Conservation (phyloP, 1,284 basidiomycete species). For the Rhodotorula sp. region DNA sequence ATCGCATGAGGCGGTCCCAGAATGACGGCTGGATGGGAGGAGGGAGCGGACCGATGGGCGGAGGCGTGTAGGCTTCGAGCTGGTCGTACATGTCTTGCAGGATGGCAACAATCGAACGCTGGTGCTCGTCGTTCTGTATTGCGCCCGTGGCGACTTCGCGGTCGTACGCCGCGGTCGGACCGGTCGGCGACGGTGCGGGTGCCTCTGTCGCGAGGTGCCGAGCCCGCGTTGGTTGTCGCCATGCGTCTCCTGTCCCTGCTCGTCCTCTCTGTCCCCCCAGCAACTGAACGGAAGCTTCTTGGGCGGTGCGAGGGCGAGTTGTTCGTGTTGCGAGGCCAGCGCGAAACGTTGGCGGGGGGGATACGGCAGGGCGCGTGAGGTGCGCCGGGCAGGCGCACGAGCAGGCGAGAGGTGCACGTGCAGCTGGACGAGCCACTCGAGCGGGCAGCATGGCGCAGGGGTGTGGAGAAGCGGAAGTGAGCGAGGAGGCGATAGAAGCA, state of each 20-base stretch:
- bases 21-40: constrained; percentile 26
- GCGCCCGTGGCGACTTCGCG: constrained; percentile 68
- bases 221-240: no score
- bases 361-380: background rate
- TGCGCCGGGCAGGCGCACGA: background rate
- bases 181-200: background rate
- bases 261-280: no score
- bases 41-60: constrained; percentile 53
- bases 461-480: background rate
- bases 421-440: background rate
- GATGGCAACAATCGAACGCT: constrained; percentile 76
- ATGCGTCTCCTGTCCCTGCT: no score
- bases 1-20: constrained; percentile 50
- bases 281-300: no score
- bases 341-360: background rate
- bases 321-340: background rate
- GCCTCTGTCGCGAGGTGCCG: no score
- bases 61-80: constrained; percentile 69
- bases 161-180: constrained; percentile 69
- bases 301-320: background rate
- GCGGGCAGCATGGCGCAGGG: background rate
- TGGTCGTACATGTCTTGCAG: constrained; percentile 77
- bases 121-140: constrained; percentile 75
- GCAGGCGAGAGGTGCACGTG: background rate
- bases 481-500: background rate